phyloP scores from a whole-genome alignment of 345 rosid genomes.

The Camelina laxa region DNA sequence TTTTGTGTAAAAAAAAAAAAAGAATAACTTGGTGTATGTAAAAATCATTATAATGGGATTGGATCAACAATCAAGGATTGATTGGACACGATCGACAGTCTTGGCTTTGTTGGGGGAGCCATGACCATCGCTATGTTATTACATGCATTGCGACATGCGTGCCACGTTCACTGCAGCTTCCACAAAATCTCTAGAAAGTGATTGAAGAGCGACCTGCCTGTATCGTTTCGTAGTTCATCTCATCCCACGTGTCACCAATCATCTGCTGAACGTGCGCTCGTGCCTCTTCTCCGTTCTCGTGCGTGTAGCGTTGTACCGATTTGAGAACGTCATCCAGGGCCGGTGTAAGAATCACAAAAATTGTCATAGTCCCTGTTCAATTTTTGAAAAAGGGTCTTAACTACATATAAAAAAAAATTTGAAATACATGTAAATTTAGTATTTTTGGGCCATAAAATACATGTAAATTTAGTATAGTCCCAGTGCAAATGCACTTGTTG shows the following conservation, averaged over 20 bases:
- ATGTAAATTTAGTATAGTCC: too few species aligned
- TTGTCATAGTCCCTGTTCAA: too few species aligned
- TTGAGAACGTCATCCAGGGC: slow-evolving; percentile 16
- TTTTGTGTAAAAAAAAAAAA: too few species aligned
- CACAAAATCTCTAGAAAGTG: slow-evolving; percentile 10
- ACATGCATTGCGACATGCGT: slow-evolving; percentile 36
- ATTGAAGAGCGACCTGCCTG: neutral
- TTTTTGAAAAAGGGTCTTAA: too few species aligned
- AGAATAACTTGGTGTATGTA: too few species aligned
- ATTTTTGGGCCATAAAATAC: too few species aligned
- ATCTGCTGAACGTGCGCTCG: slow-evolving; percentile 26
- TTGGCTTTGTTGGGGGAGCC: slow-evolving; percentile 10
- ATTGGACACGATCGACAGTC: neutral
- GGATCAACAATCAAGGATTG: slow-evolving; percentile 5
- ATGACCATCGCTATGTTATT: slow-evolving; percentile 46
- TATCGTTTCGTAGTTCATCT: slow-evolving; percentile 33
- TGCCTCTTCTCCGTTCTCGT: slow-evolving; percentile 43
- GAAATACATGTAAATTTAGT: too few species aligned
- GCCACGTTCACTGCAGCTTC: slow-evolving; percentile 29
- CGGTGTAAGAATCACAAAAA: too few species aligned
- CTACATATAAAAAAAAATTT: too few species aligned
- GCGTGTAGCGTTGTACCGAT: slow-evolving; percentile 37
- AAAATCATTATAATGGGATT: neutral
- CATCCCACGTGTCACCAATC: slow-evolving; percentile 47
- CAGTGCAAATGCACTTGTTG: too few species aligned